phyloP scores from a whole-genome alignment of 805 yeast species.

The Myxozyma lipomycoides region DNA sequence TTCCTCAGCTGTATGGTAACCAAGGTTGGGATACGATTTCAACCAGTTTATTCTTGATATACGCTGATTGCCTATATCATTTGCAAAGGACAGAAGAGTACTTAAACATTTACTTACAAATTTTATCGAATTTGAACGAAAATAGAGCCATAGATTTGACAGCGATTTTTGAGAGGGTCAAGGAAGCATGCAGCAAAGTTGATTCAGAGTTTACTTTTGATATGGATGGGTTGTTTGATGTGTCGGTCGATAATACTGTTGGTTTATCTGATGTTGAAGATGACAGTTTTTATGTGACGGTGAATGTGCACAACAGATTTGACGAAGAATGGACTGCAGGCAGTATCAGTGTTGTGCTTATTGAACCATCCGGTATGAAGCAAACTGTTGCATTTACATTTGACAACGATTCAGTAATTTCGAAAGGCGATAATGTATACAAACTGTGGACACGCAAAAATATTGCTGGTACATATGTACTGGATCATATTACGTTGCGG shows the following conservation, averaged over 20 bases:
- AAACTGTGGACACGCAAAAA: slow-evolving; percentile 35
- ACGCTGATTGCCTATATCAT: slow-evolving; percentile 56
- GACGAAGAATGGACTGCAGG: slow-evolving; percentile 12
- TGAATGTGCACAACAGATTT: slow-evolving; percentile 12
- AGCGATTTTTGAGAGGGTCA: slow-evolving; percentile 7
- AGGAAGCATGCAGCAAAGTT: slow-evolving; percentile 5
- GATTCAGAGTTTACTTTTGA: slow-evolving; percentile 6
- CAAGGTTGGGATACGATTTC: slow-evolving; percentile 78
- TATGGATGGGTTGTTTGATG: slow-evolving; percentile 11
- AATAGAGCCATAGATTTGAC: neutral
- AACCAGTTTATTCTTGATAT: slow-evolving; percentile 58
- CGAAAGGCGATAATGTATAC: slow-evolving; percentile 23
- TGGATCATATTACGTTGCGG: slow-evolving; percentile 32
- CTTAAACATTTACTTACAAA: slow-evolving; percentile 28
- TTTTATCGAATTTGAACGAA: slow-evolving; percentile 6
- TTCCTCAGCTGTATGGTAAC: slow-evolving; percentile 62
- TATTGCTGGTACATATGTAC: slow-evolving; percentile 39
- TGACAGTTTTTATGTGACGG: slow-evolving; percentile 14
- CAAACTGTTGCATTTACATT: slow-evolving; percentile 14
- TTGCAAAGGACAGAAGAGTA: slow-evolving; percentile 31
- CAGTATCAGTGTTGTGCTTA: slow-evolving; percentile 11
- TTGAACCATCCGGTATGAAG: slow-evolving; percentile 23
- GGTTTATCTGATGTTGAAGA: slow-evolving; percentile 8
- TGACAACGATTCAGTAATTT: slow-evolving; percentile 4
- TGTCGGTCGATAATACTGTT: slow-evolving; percentile 1